Conservation (phyloP, 2,329 filamentous ascomycete species). For the Paradendryphiella salina region DNA sequence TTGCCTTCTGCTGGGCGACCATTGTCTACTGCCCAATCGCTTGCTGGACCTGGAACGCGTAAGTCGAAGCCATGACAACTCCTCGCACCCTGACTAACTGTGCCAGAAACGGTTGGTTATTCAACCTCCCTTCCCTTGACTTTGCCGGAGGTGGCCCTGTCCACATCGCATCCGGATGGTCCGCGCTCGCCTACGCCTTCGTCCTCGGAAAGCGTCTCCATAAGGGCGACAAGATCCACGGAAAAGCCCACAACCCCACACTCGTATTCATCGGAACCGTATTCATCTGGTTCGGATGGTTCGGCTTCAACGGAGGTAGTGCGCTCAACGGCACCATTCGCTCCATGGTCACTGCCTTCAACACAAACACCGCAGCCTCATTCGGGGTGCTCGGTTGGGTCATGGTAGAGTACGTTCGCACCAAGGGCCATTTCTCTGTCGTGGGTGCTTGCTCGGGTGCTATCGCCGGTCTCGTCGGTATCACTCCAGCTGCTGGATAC, state of each 20-base stretch:
- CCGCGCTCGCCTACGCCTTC: slow-evolving; percentile 66
- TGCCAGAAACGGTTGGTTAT: slow-evolving; percentile 60
- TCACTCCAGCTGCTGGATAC: slow-evolving; percentile 60
- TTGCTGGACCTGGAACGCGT: slow-evolving; percentile 68
- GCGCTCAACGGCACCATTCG: slow-evolving; percentile 54
- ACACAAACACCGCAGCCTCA: slow-evolving; percentile 61
- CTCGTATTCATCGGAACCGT: slow-evolving; percentile 67
- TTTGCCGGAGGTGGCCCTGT: slow-evolving; percentile 67
- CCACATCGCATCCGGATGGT: slow-evolving; percentile 65
- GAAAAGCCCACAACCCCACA: slow-evolving; percentile 65
- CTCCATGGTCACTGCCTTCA: slow-evolving; percentile 60
- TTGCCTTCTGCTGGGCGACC: slow-evolving; percentile 65
- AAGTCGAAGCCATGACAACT: slow-evolving; percentile 20
- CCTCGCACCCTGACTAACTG: background rate
- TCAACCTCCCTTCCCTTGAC: slow-evolving; percentile 62
- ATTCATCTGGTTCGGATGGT: slow-evolving; percentile 68
- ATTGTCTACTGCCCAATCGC: slow-evolving; percentile 67
- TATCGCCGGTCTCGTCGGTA: slow-evolving; percentile 64
- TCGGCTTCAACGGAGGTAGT: slow-evolving; percentile 62
- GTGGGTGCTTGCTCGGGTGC: slow-evolving; percentile 62
- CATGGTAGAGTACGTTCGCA: slow-evolving; percentile 57
- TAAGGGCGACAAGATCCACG: slow-evolving; percentile 53
- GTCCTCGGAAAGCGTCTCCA: slow-evolving; percentile 63
- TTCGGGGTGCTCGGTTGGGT: slow-evolving; percentile 60
- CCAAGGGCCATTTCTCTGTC: slow-evolving; percentile 58